Evolutionary conservation across 352 stramenopile genomes (phyloP).

Genomic region (Phytophthora citrophthora): DNA sequence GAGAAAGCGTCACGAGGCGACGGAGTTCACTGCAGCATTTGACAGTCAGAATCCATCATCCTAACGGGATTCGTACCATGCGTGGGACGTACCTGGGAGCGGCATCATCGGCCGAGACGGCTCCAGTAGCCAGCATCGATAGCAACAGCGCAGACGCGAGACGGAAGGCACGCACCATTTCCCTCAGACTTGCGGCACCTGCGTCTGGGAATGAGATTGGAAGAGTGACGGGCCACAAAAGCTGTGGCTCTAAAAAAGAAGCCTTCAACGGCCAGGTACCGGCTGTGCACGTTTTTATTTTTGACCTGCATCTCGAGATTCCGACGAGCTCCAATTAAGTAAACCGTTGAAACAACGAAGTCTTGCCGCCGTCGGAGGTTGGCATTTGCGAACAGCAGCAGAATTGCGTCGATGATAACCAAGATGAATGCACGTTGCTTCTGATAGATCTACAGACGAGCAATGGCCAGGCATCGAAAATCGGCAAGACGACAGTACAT

Average conservation of each 20-base stretch:
- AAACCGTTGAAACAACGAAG: background rate
- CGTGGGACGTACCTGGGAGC: constrained; percentile 17
- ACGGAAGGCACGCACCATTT: constrained; percentile 20
- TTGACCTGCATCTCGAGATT: constrained; percentile 6
- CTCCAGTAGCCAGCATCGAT: constrained; percentile 14
- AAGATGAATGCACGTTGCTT: background rate
- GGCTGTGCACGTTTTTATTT: constrained; percentile 2
- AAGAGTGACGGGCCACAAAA: constrained; percentile 1
- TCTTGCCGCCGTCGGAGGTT: background rate
- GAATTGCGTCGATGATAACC: background rate
- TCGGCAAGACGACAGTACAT: no score
- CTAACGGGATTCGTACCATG: background rate
- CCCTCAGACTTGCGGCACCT: background rate
- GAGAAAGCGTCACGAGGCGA: constrained; percentile 77
- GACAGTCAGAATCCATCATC: background rate
- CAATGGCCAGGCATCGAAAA: no score
- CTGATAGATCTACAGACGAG: no score
- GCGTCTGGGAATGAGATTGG: constrained; percentile 2
- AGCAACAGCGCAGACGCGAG: constrained; percentile 23
- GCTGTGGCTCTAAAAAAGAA: constrained; percentile 8
- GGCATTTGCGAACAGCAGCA: background rate
- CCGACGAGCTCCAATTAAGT: background rate
- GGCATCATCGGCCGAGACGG: constrained; percentile 13
- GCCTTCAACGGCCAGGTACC: background rate
- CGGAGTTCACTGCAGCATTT: constrained; percentile 62